Evolutionary conservation across 371 early-diverging fungal genomes (phyloP).

Genomic region (Haplosporangium sp.): DNA sequence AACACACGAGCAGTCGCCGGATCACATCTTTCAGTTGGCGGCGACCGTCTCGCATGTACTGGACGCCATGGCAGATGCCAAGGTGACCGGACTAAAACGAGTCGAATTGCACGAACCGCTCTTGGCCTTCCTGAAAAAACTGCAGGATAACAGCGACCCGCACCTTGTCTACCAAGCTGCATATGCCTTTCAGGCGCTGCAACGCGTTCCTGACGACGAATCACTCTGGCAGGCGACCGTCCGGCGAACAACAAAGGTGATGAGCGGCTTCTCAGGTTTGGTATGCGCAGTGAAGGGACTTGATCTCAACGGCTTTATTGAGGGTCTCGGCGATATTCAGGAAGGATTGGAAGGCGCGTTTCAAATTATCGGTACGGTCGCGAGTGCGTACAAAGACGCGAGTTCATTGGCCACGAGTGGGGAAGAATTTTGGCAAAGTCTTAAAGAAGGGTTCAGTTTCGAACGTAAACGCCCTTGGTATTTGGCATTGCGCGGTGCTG

Average conservation of each 20-base stretch:
- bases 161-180: conserved; percentile 12
- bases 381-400: neutral
- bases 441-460: conserved; percentile 2
- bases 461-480: conserved; percentile 9
- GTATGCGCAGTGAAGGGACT: neutral
- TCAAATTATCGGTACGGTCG: neutral
- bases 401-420: neutral
- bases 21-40: neutral
- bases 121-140: neutral
- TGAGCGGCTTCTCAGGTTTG: neutral
- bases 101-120: conserved; percentile 8
- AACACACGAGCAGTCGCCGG: neutral
- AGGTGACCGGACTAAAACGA: conserved; percentile 4
- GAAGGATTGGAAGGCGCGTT: neutral
- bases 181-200: conserved; percentile 13
- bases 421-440: neutral
- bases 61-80: conserved; percentile 13
- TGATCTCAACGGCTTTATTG: neutral
- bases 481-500: neutral
- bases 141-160: conserved; percentile 4
- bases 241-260: neutral
- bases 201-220: conserved; percentile 9
- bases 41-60: neutral
- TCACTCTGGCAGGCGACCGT: neutral
- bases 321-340: neutral